Percentiles rank a stretch among this genome's conserved stretches.
These are phyloP conservation scores for Sextonia rubra DNA, from an alignment of 164 flowering plant genomes.

Conservation along the genomic window DNA sequence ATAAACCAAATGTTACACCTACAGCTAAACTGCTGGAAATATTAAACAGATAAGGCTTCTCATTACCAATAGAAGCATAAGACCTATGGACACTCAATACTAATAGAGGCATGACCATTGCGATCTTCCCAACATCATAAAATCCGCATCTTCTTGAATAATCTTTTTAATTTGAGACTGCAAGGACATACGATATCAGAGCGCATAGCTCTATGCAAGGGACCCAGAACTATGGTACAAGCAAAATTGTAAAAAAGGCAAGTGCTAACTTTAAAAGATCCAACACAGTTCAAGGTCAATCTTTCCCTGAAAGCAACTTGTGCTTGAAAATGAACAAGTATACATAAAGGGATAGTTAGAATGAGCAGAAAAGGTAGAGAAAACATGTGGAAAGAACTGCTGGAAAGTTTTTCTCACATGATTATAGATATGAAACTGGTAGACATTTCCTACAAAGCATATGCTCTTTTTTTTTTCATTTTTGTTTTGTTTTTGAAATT, in stretches of 20 bases:
- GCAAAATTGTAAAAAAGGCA: not conserved
- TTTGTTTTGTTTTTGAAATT: no score
- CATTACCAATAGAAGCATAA: constrained; percentile 3
- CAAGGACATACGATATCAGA: not conserved
- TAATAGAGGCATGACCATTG: constrained; percentile 17
- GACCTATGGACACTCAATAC: constrained; percentile 8
- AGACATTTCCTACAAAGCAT: not conserved
- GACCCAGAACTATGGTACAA: not conserved
- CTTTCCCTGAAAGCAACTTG: no score
- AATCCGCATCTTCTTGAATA: constrained; percentile 22
- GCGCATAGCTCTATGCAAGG: not conserved
- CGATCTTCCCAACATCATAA: constrained; percentile 19
- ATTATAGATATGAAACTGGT: not conserved
- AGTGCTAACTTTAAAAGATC: not conserved
- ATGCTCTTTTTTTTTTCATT: not conserved
- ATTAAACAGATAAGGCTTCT: not conserved
- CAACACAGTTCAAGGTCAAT: not conserved
- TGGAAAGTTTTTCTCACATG: no score
- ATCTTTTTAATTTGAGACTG: constrained; percentile 20
- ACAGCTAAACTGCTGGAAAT: not conserved
- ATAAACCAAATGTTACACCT: not conserved
- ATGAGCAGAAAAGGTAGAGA: no score
- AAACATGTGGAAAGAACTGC: no score
- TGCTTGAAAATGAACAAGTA: no score
- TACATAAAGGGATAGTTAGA: no score